Base-by-base conservation (phyloP, 768 basidiomycete species). In the Postia placenta region DNA sequence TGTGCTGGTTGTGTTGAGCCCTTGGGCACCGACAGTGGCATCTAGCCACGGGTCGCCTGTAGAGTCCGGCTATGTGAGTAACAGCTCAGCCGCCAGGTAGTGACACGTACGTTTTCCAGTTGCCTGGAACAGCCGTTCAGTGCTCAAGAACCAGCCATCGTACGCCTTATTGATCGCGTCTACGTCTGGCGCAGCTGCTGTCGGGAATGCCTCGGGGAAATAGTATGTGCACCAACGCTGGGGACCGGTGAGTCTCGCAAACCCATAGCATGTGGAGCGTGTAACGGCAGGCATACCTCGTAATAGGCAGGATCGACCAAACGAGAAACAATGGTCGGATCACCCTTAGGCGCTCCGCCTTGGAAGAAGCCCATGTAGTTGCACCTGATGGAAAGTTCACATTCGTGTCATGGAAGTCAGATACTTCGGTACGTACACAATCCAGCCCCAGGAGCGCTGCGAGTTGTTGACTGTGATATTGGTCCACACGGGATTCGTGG, bases 41-140 rank as follows among this genome's bases (percentile, higher is more conserved):
- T 81, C 80, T 42, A 76, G 73, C 85, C 84, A 87, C 12, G 86
- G 84, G 57, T 87, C 85, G 37, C 81, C 84, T 86, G 37, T 45
- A 25, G 23, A n/a, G 15, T 6, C 2, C 15, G 22, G 27, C 12
- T 19, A 50, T 15, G 42, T 36, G 26, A 42, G 5, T 4, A 20
- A 2, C 22, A 14, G 20, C n/a, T 28, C 9, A 20, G n/a, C n/a
- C 19, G 45, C 20, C 4, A 36, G 28, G 30, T 3, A 47, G 73
- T n/a, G n/a, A n/a, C n/a, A n/a, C 82, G 56, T 55, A 85, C 84
- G 80, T 43, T 71, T 67, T 41, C 83, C 84, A 40, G 81, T 86
- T 33, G 80, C 81, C 53, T 85, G 85, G 72, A 87, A 83, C 0
- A 87, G 67, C 23, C 74, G 72, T 24, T 80, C 68, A 22, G 77